Evolutionary conservation across 106 monocot genomes (phyloP).

Genomic region (Dendrobium officinale): DNA sequence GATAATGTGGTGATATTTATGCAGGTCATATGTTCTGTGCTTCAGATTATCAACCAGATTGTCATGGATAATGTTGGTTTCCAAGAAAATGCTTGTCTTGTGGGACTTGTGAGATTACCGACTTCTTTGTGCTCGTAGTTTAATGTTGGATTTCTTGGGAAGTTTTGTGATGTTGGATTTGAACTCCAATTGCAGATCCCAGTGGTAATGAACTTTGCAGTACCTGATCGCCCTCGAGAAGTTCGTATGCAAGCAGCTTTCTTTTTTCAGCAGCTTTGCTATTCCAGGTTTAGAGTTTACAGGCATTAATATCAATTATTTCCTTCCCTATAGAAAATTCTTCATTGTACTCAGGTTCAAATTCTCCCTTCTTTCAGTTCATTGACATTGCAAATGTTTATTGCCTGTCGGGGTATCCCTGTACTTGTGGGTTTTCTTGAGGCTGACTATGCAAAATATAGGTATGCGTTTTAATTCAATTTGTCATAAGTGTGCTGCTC

Average conservation of each 20-base stretch:
- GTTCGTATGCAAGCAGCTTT: conserved; percentile 90
- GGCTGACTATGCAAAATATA: conserved; percentile 94
- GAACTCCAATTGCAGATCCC: conserved; percentile 56
- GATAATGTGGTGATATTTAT: neutral
- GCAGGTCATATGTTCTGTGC: conserved; percentile 67
- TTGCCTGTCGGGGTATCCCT: conserved; percentile 89
- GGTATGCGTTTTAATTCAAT: conserved; percentile 28
- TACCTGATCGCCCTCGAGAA: conserved; percentile 69
- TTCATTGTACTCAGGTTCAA: neutral
- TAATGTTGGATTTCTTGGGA: neutral
- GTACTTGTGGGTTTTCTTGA: conserved; percentile 81
- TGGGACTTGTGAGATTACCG: conserved; percentile 64
- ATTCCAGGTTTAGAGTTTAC: conserved; percentile 54
- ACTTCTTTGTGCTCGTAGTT: neutral
- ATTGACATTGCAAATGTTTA: conserved; percentile 90
- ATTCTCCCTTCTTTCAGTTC: conserved; percentile 28
- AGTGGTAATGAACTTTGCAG: conserved; percentile 74
- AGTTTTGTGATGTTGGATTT: neutral
- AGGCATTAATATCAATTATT: neutral
- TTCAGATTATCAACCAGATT: conserved; percentile 78
- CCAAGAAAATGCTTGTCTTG: conserved; percentile 87
- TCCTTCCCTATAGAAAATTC: neutral
- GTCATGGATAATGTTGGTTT: conserved; percentile 64
- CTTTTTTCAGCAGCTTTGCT: conserved; percentile 87
- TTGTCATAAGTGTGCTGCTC: neutral